Evolutionary conservation across 2,329 filamentous ascomycete genomes (phyloP).

Genomic region (Hawksworthiomyces lignivorus): DNA sequence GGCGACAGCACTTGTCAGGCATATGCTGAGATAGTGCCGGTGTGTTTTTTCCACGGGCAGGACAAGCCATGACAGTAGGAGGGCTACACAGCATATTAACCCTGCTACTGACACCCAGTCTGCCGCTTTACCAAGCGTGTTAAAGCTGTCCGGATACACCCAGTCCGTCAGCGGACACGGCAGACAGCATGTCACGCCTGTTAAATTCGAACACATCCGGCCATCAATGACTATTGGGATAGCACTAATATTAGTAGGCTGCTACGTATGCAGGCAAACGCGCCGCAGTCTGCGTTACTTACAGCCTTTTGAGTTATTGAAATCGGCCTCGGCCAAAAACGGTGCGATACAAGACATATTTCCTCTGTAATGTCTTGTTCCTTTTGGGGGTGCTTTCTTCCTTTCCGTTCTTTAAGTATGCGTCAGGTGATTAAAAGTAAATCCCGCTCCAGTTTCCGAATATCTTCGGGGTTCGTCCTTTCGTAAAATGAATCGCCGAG

Average conservation of each 20-base stretch:
- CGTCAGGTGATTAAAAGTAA: too few species aligned
- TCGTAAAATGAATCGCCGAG: too few species aligned
- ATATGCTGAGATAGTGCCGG: conserved; percentile 88
- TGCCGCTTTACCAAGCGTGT: conserved; percentile 54
- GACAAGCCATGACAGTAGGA: conserved; percentile 70
- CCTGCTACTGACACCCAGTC: conserved; percentile 77
- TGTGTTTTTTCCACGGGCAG: conserved; percentile 84
- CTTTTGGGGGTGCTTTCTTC: too few species aligned
- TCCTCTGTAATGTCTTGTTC: too few species aligned
- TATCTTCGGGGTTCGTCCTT: too few species aligned
- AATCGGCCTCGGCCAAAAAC: conserved; percentile 10
- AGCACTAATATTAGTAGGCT: too few species aligned
- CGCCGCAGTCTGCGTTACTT: too few species aligned
- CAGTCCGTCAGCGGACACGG: conserved; percentile 85
- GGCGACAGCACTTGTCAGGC: conserved; percentile 66
- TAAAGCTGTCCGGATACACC: conserved; percentile 55
- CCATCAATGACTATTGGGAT: conserved; percentile 46
- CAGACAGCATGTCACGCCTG: conserved; percentile 65
- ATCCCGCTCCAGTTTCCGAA: too few species aligned
- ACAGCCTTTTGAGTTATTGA: conserved; percentile 14
- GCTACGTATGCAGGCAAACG: too few species aligned
- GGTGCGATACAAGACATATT: conserved; percentile 12
- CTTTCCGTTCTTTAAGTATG: too few species aligned
- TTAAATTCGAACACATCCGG: conserved; percentile 42
- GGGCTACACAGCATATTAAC: conserved; percentile 62